Evolutionary conservation across 1,139 yeast species (phyloP).

Genomic region (Hansenula sp.): DNA sequence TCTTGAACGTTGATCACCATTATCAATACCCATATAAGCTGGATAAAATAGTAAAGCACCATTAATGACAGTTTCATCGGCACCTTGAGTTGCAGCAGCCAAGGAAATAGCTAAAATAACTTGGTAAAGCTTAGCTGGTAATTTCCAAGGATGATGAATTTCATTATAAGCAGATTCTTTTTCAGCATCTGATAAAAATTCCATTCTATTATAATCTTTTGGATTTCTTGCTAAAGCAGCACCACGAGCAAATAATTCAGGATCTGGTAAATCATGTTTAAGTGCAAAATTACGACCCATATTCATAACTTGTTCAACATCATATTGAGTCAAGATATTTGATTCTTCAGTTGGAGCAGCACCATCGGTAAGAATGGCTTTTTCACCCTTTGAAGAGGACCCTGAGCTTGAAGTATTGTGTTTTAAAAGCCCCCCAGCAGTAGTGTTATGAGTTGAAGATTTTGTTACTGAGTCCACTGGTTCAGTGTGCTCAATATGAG

Average conservation of each 20-base stretch:
- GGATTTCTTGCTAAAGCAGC: conserved; percentile 77
- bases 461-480: no score
- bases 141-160: conserved; percentile 48
- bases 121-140: conserved; percentile 53
- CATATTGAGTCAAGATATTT: conserved; percentile 59
- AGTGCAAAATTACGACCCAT: conserved; percentile 71
- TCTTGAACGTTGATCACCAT: conserved; percentile 44
- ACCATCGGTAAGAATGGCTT: background rate
- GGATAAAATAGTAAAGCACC: conserved; percentile 81
- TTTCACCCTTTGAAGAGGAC: background rate
- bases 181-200: conserved; percentile 55
- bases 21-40: conserved; percentile 44
- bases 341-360: conserved; percentile 26
- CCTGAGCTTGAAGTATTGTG: conserved; percentile 1
- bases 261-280: conserved; percentile 51
- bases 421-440: no score
- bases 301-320: conserved; percentile 60
- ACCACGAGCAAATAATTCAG: conserved; percentile 63
- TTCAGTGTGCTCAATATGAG: background rate
- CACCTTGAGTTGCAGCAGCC: conserved; percentile 92
- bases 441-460: background rate
- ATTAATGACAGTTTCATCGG: conserved; percentile 85
- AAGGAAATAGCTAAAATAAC: conserved; percentile 73
- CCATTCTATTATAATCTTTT: conserved; percentile 52
- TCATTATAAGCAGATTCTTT: conserved; percentile 45